Evolutionary conservation across 1,284 basidiomycete species (phyloP), one percentile per base, ranked within the genome.

Genomic region (Xanthoconium separans): DNA sequence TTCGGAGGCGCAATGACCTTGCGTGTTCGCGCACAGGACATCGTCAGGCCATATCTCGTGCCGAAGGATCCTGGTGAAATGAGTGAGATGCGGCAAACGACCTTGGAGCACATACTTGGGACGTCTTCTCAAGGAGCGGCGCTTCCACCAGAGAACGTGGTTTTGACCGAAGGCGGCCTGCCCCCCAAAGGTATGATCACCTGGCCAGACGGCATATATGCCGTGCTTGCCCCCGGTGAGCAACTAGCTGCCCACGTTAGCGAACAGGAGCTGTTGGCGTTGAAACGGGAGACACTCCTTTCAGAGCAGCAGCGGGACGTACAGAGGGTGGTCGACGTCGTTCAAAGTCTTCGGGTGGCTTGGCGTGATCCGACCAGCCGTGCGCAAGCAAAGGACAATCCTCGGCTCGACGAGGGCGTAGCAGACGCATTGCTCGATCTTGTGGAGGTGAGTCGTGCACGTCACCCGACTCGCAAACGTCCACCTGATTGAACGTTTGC

Each of bases 301-400:
- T 37, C 3, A 1, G 6, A 30, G 0, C 44, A 52, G 11, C 30
- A 52, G 12, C 31, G 24, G 1, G 30, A 16, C 0, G 37, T 41
- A 2, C 50, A 51, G 13, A 16, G 12, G 3, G 39, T 6, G 0
- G 20, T 51, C 12, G 12, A 51, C 2, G 16, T 15, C 2, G 1
- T 51, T 2, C 44, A 51, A 11, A n/a, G 20, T 7, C 6, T 47
- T 12, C 16, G 22, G 1, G 9, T 34, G 3, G 30, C 50, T 0
- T 51, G 50, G 50, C 30, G 47, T 7, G 24, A 47, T 12, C 13
- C 50, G 2, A 40, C 50, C 1, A 27, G 20, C 5, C 31, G 11
- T 0, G 16, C 27, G 1, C 3, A 1, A 2, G 5, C 13, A 1
- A 18, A 4, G 1, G 44, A 51, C 1, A 18, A 31, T 2, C 50